Percentiles rank a stretch among this genome's conserved stretches.
Conservation (phyloP, 345 rosid species). For the Populus pruinosa region DNA sequence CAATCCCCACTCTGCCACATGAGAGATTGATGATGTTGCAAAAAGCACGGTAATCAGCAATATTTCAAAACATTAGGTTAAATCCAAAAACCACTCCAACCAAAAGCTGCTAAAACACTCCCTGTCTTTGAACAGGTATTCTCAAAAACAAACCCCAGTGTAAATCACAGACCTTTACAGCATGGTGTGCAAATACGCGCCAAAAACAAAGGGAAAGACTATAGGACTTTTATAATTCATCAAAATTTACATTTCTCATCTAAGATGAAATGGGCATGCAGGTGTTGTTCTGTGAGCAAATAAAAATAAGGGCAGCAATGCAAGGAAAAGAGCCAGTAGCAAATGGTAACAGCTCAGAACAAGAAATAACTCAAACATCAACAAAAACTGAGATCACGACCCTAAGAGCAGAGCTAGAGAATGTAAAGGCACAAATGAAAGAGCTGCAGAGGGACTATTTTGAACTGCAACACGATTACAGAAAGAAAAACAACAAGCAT, state of each 20-base stretch:
- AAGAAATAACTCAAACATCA: constrained; percentile 37
- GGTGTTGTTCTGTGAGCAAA: constrained; percentile 77
- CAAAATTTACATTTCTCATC: constrained; percentile 8
- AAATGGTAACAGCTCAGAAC: constrained; percentile 37
- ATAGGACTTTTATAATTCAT: neutral
- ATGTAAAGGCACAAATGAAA: constrained; percentile 49
- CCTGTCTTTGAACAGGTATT: neutral
- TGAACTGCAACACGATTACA: constrained; percentile 62
- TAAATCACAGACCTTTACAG: neutral
- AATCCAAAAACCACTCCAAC: neutral
- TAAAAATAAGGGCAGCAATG: constrained; percentile 69
- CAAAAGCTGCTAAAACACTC: neutral
- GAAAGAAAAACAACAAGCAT: constrained; percentile 47
- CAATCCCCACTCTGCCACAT: neutral
- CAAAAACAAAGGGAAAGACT: neutral
- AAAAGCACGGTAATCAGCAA: neutral
- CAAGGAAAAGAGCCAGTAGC: constrained; percentile 46
- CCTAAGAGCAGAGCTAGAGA: constrained; percentile 60
- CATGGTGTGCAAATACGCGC: neutral
- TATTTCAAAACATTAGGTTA: neutral
- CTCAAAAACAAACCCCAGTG: neutral
- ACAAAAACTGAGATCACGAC: constrained; percentile 45
- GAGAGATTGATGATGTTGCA: neutral
- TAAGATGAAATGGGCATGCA: constrained; percentile 28
- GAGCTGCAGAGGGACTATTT: constrained; percentile 61